Evolutionary conservation across 352 stramenopile species (phyloP).

Genomic region (Phytopythium litorale): DNA sequence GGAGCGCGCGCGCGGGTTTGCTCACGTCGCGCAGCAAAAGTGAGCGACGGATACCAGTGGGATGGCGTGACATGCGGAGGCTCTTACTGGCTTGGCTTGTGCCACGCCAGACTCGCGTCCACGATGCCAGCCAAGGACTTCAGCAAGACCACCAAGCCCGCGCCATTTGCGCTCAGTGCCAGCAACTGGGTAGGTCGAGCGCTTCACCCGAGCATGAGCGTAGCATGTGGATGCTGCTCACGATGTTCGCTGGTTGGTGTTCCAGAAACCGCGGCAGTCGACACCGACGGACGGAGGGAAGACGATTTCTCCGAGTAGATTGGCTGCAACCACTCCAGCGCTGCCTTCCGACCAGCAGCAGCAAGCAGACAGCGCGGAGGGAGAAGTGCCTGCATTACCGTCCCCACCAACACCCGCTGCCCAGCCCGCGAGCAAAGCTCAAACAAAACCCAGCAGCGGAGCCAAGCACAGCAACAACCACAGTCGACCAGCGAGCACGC

Average conservation of each 20-base stretch:
- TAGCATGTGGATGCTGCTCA: neutral
- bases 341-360: neutral
- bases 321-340: neutral
- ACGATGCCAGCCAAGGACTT: constrained; percentile 48
- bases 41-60: constrained; percentile 8
- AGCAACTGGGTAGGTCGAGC: constrained; percentile 40
- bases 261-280: constrained; percentile 2
- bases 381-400: neutral
- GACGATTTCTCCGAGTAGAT: neutral
- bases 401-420: neutral
- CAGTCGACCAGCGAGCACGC: constrained; percentile 6
- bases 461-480: constrained; percentile 6
- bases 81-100: neutral
- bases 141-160: constrained; percentile 37
- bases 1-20: constrained; percentile 38
- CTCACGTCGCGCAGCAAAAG: constrained; percentile 36
- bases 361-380: neutral
- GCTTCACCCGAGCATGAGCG: neutral
- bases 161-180: constrained; percentile 60
- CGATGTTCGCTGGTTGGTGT: neutral
- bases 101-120: constrained; percentile 19
- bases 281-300: neutral
- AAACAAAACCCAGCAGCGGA: neutral
- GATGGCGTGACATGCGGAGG: neutral
- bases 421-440: neutral